phyloP scores from a whole-genome alignment of 495 filamentous ascomycete species.

The Hyphodiscus hymeniophilus region DNA sequence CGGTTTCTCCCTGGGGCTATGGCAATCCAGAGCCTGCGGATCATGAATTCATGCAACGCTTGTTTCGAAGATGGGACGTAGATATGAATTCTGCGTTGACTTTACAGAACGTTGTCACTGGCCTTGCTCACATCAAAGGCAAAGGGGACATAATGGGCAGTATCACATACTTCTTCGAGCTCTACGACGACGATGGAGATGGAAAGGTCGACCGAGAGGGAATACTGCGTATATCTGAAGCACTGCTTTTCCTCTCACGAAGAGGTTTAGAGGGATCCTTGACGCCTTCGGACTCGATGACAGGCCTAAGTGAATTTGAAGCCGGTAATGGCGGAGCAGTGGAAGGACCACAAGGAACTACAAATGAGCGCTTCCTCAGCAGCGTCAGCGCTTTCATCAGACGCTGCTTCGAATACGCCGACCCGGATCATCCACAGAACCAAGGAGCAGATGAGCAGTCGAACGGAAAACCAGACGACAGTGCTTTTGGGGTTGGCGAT shows the following conservation, averaged over 20 bases:
- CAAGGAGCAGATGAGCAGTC: conserved; percentile 17
- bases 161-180: conserved; percentile 94
- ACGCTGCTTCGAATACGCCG: conserved; percentile 95
- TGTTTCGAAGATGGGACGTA: conserved; percentile 83
- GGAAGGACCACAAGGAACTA: conserved; percentile 18
- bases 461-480: conserved; percentile 32
- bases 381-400: conserved; percentile 94
- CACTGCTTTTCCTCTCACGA: conserved; percentile 83
- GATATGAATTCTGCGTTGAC: conserved; percentile 67
- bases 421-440: conserved; percentile 66
- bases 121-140: conserved; percentile 83
- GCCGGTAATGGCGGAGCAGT: conserved; percentile 18
- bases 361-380: conserved; percentile 71
- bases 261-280: conserved; percentile 71
- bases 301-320: conserved; percentile 28
- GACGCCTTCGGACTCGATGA: conserved; percentile 38
- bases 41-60: conserved; percentile 86
- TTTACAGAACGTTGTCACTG: conserved; percentile 84
- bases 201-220: conserved; percentile 95
- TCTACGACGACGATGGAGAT: conserved; percentile 89
- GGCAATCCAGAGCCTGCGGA: conserved; percentile 76
- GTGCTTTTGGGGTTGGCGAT: conserved; percentile 71
- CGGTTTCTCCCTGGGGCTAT: conserved; percentile 62
- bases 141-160: conserved; percentile 92
- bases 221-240: conserved; percentile 90